Evolutionary conservation across 768 basidiomycete genomes (phyloP), one percentile per base, ranked within the genome.

Genomic region (Russula dissimulans): DNA sequence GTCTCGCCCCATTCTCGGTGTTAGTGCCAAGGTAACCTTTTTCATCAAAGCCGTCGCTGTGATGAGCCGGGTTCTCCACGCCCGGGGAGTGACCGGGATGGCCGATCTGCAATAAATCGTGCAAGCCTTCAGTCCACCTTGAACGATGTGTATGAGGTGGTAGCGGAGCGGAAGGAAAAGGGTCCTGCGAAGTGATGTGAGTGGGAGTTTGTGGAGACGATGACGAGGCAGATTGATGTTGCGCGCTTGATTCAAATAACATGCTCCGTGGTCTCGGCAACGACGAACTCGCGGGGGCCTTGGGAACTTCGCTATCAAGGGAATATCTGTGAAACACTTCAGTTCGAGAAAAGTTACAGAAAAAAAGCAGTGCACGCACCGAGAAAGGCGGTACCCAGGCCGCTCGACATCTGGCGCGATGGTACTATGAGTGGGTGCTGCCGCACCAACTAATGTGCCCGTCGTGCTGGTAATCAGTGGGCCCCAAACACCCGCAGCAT

Each of bases 381-480:
- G 75, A 3, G 81, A 83, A 9, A 92, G 73, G 53, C 78, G 77
- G 65, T 83, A 90, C 14, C 89, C 89, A 3, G 85, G 77, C 46
- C 79, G 73, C 65, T 81, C 78, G 41, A 86, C 67, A 64, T 84
- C 79, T 1, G 88, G 87, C 7, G 75, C 82, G 66, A 77, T 76
- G 31, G 73, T 74, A 52, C 72, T 79, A 46, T 76, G 71, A 10
- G 67, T 64, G 0, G 87, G 86, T 0, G 84, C 79, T 7, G 83
- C 81, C 3, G 79, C 79, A 17, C 86, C 87, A 1, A 79, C 74
- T 8, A 91, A 71, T 50, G 83, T 82, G 3, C 81, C 84, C 0
- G 87, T 54, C 41, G 59, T 83, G 58, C 83, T 82, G 7, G 85
- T 81, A 22, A 93, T 83, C 39, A 92, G 78, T 4, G 87, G 79